Base-by-base conservation (phyloP, 345 rosid genomes). In the sweet orange (Citrus sinensis) region DNA sequence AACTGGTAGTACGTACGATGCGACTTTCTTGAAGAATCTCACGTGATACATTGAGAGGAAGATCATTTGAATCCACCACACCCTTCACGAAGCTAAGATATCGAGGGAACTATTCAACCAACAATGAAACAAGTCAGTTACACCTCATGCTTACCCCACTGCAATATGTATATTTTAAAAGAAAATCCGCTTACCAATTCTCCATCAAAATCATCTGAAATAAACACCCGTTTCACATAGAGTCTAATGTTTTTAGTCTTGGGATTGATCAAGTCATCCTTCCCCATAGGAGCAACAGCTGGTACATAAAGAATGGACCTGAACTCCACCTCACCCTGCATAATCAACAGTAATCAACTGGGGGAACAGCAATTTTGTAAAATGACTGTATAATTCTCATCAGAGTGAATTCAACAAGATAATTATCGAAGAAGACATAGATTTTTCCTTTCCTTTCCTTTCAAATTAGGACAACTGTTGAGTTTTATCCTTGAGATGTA, bases 11-110 rank as follows among this genome's bases (percentile, higher is more conserved):
- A 78, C 98, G 49, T 85, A 96, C 98, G 69, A 94, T 82, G 77
- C 99, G 94, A 71, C 99, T 96, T 87, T 96, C 99, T 84, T 96
- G 99, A 84, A 96, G 99, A 88, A 96, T 91, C 87, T 96, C 99
- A 22, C 98, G 91, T 10, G 99, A 96, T 39, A 94, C 98, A 80
- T 94, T 96, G 76, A 96, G 97, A 25, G 98, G 99, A 72, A 96
- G 99, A 80, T 96, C 98, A 81, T 92, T 90, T 4, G 98, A 96
- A 81, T 96, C 99, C 85, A 94, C 99, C 76, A 94, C 98, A 86
- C 99, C 99, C 84, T 96, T 96, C 74, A 96, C 88, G 76, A 96
- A 96, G 88, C 98, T 94, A 49, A 96, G 84, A 83, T 96, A 94
- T 46, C 95, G 90, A 55, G 98, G 99, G 83, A 96, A 96, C 99